Base-by-base conservation (phyloP, 2,329 filamentous ascomycete species). In the Albifimbria verrucaria region DNA sequence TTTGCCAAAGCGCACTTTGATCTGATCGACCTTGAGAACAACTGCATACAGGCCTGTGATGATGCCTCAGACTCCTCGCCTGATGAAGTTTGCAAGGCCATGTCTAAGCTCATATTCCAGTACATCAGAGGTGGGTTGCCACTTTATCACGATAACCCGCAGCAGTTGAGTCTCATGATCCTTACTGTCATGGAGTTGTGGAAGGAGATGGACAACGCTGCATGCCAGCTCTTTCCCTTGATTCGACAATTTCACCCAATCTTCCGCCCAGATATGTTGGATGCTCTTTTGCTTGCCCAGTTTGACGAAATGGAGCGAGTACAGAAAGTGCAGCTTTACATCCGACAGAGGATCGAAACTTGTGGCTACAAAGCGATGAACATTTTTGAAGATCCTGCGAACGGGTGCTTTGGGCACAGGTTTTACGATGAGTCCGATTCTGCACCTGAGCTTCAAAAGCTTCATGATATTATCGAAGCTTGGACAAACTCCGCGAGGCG, bases 341-440 rank as follows among this genome's bases (percentile, higher is more conserved):
- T 63, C 2, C 49, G 60, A 9, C 52, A 53, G 44, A 53, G 61
- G 3, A 60, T 64, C 23, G 3, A 26, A 9, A 45, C 41, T 4
- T 63, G 61, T 9, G 24, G 53, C 39, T 49, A 51, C 2, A 51
- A 53, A 7, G 43, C 23, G 3, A 46, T 49, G 23, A 63, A 55
- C 17, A 61, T 64, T 4, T 63, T 61, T 26, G 59, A 58, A 2
- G 62, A 64, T 17, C 62, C 62, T 3, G 47, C 50, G 4, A 52
- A 52, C 3, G 65, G 64, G 6, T 66, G 59, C 24, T 62, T 67
- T 44, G 65, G 62, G 2, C 59, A 67, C 17, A 60, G 62, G 1
- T 61, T 59, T 49, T 67, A 65, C 22, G 58, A 59, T 3, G 57
- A 61, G 15, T 65, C 62, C 1, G 23, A 48, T 3, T 56, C 61